These are phyloP conservation scores for Keithomyces neogunnii DNA, from an alignment of 2,329 filamentous ascomycete species.

Conservation along the genomic window DNA sequence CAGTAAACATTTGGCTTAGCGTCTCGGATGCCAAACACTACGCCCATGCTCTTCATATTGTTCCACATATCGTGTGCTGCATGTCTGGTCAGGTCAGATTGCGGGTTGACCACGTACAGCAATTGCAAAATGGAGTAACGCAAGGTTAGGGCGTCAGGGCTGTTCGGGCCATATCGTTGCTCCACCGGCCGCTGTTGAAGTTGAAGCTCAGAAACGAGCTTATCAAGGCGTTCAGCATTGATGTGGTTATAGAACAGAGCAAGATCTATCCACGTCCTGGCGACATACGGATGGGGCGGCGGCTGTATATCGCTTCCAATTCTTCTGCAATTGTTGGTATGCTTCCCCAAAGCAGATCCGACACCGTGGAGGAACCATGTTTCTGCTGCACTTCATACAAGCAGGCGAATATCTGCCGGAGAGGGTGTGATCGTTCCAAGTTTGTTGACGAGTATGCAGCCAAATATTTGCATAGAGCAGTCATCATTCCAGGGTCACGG, in stretches of 20 bases:
- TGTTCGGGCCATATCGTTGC: constrained; percentile 21
- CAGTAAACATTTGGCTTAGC: constrained; percentile 30
- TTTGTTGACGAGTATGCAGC: constrained; percentile 35
- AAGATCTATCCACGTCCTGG: constrained; percentile 32
- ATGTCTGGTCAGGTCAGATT: constrained; percentile 25
- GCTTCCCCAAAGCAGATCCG: constrained; percentile 33
- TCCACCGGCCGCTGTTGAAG: constrained; percentile 27
- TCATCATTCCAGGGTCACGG: constrained; percentile 35
- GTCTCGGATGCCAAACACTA: constrained; percentile 28
- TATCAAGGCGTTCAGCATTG: constrained; percentile 26
- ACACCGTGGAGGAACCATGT: constrained; percentile 32
- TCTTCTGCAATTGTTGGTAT: constrained; percentile 34
- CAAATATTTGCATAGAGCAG: constrained; percentile 36
- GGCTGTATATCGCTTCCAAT: constrained; percentile 34
- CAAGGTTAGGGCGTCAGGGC: constrained; percentile 27
- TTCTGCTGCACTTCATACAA: constrained; percentile 37
- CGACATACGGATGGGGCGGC: constrained; percentile 34
- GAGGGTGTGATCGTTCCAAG: constrained; percentile 32
- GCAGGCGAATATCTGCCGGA: constrained; percentile 33
- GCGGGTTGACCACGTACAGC: constrained; percentile 25
- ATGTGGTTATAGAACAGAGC: constrained; percentile 30
- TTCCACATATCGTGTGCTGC: constrained; percentile 30
- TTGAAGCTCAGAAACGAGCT: constrained; percentile 29
- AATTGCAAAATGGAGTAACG: constrained; percentile 34
- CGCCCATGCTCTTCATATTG: constrained; percentile 24